Conservation (phyloP, 2,329 filamentous ascomycete genomes). For the Diaporthe eres region DNA sequence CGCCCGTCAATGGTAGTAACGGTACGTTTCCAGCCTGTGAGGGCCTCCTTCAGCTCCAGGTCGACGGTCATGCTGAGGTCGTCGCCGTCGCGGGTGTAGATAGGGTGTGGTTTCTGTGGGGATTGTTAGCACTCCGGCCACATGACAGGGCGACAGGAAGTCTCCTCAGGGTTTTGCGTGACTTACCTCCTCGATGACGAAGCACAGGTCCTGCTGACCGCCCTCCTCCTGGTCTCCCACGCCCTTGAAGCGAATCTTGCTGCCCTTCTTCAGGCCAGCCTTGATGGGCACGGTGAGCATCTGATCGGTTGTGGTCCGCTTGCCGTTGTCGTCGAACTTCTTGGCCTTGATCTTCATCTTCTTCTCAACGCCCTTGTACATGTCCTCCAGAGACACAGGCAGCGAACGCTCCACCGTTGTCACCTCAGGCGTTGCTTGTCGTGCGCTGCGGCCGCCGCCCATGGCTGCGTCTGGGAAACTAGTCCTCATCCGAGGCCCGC, state of each 20-base stretch:
- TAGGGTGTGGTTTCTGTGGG: constrained; percentile 84
- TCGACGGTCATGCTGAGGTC: constrained; percentile 85
- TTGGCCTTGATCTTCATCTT: constrained; percentile 99
- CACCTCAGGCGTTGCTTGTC: constrained; percentile 81
- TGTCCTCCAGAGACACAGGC: constrained; percentile 86
- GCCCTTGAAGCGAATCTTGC: constrained; percentile 97
- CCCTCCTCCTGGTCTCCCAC: constrained; percentile 99
- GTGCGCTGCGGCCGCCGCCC: constrained; percentile 52
- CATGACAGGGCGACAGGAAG: neutral
- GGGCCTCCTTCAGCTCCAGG: constrained; percentile 90
- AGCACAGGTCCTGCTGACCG: constrained; percentile 94
- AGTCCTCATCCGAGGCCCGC: constrained; percentile 56
- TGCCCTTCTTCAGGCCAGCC: constrained; percentile 93
- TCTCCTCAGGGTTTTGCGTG: neutral
- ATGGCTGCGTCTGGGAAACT: constrained; percentile 53
- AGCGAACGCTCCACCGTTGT: constrained; percentile 91
- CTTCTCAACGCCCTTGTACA: constrained; percentile 90
- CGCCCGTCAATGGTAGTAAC: constrained; percentile 94
- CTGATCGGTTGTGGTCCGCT: constrained; percentile 88
- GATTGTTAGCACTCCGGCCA: constrained; percentile 55
- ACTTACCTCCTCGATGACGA: constrained; percentile 92
- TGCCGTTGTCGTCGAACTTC: constrained; percentile 88
- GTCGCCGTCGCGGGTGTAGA: constrained; percentile 90
- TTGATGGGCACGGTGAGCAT: constrained; percentile 97
- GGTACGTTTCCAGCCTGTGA: constrained; percentile 95